Evolutionary conservation across 1,284 basidiomycete species (phyloP), one percentile per base, ranked within the genome.

Genomic region (Ceratobasidium sp.): DNA sequence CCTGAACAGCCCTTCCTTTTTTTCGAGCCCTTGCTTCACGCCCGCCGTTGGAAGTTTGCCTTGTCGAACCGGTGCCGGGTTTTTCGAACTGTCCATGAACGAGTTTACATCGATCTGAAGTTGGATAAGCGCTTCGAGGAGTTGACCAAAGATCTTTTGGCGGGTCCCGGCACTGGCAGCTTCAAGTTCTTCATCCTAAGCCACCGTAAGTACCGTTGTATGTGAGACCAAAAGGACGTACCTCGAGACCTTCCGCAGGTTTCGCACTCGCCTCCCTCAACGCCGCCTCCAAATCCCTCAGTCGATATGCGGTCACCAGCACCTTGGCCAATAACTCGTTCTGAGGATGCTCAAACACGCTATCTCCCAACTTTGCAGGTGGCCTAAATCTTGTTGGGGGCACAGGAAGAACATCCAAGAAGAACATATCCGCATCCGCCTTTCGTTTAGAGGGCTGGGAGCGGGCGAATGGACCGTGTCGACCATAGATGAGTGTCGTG

Each of bases 1-100:
- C 75, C 97, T 87, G 87, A 99, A 99, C 62, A 99, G 81, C 72
- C 97, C 97, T 78, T 99, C 97, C 83, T 99, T 99, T 87, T 99
- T 99, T 83, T 99, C 97, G 76, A 99, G 83, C 14, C 92, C 88
- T 81, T 99, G 97, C 85, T 99, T 99, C 77, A 99, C 90, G 78
- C 97, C 97, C 50, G 91, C 86, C 23, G 96, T 94, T 26, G 96
- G 96, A n/a, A 95, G 84, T 79, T 94, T 96, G 21, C 97, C 97
- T 79, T 94, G 92, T 73, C 92, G 87, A 76, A 93, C 84, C 3
- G 89, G 86, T 34, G 90, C 85, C 1, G 97, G 96, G 79, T 99
- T 99, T 84, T 98, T 98, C 79, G 89, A 93, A 78, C 94, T 96
- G 80, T 99, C 97, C 81, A 99, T 93, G 82, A 98, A 98, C 79